Conservation (phyloP, 331 rosid species). For the Rosa hybrid region DNA sequence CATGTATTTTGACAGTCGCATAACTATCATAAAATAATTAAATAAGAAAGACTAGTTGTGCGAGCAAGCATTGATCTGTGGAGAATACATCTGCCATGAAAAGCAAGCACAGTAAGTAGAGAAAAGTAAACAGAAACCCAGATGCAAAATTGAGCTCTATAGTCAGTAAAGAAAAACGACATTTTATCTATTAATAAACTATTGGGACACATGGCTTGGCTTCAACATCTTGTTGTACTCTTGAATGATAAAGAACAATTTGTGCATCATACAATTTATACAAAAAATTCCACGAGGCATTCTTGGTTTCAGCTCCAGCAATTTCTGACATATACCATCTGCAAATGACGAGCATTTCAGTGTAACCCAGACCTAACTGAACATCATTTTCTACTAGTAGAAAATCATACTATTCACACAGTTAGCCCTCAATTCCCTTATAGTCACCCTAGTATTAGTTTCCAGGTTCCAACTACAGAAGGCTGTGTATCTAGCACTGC, state of each 20-base stretch:
- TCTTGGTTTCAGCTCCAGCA: too few relatives aligned
- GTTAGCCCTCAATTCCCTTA: neutral
- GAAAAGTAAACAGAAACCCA: too few relatives aligned
- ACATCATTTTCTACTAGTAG: neutral
- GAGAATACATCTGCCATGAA: too few relatives aligned
- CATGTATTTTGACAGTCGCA: too few relatives aligned
- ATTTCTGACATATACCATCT: neutral
- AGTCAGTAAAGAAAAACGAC: too few relatives aligned
- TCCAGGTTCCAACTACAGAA: slow-evolving; percentile 47
- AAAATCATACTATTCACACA: neutral
- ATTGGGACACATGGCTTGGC: neutral
- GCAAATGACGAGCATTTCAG: neutral
- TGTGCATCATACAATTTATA: neutral
- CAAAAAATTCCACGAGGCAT: too few relatives aligned
- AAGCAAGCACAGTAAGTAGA: too few relatives aligned
- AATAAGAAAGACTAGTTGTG: too few relatives aligned
- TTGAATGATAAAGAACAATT: neutral
- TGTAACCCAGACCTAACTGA: neutral
- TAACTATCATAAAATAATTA: too few relatives aligned
- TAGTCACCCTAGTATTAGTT: slow-evolving; percentile 29
- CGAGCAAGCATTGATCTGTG: too few relatives aligned
- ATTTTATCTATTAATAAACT: neutral
- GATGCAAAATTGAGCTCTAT: too few relatives aligned
- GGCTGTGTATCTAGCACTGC: slow-evolving; percentile 25
- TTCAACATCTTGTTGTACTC: neutral